Conservation (phyloP, 805 yeast species). For the Spathaspora passalidarum region DNA sequence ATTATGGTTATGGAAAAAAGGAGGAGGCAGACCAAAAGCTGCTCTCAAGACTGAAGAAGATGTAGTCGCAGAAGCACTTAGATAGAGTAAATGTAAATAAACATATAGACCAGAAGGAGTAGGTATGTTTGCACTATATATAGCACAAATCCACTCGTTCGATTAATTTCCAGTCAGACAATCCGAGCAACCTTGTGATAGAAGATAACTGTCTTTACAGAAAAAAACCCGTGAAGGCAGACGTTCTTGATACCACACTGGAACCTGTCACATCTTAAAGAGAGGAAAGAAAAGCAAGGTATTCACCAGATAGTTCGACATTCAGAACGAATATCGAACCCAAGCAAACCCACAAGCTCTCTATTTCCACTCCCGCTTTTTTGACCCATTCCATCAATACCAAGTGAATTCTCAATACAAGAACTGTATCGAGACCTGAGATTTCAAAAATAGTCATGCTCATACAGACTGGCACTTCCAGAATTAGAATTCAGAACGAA, state of each 20-base stretch:
- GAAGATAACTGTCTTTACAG: too few species aligned
- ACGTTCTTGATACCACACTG: too few species aligned
- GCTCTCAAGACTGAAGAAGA: slow-evolving; percentile 23
- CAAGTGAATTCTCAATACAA: neutral
- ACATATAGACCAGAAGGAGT: neutral
- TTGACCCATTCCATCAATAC: too few species aligned
- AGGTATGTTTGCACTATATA: too few species aligned
- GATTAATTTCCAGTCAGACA: neutral
- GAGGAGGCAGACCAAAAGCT: slow-evolving; percentile 33
- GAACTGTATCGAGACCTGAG: neutral
- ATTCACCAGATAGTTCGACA: too few species aligned
- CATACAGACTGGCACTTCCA: too few species aligned
- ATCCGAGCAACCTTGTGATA: neutral
- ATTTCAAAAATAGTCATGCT: too few species aligned
- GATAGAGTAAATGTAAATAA: slow-evolving; percentile 8
- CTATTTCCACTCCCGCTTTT: too few species aligned
- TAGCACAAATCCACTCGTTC: neutral
- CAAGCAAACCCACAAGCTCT: neutral
- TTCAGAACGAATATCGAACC: neutral
- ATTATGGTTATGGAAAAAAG: slow-evolving; percentile 79
- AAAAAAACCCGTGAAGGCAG: too few species aligned
- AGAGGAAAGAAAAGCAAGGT: too few species aligned
- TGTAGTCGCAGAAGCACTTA: slow-evolving; percentile 16
- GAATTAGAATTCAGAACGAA: too few species aligned
- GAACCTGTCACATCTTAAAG: too few species aligned